These are phyloP conservation scores for Metschnikowia baotianmanensis DNA, from an alignment of 805 yeast species.

Conservation along the genomic window DNA sequence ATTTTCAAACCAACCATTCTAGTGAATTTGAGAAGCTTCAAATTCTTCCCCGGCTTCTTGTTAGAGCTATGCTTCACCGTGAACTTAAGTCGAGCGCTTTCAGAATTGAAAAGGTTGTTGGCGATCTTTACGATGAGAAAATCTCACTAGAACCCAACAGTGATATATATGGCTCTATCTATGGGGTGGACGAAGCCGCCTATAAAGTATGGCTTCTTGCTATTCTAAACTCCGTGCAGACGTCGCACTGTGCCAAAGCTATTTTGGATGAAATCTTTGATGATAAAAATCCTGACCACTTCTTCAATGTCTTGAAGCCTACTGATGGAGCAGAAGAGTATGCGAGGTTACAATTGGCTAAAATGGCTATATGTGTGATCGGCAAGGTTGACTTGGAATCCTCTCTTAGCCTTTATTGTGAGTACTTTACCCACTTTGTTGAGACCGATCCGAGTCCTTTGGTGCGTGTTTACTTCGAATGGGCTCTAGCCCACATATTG, in stretches of 20 bases:
- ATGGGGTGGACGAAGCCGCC: constrained; percentile 59
- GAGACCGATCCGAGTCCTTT: constrained; percentile 73
- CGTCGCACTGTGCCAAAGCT: constrained; percentile 26
- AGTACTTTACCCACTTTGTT: constrained; percentile 34
- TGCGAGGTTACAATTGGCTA: constrained; percentile 55
- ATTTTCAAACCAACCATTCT: constrained; percentile 37
- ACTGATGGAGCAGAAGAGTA: constrained; percentile 72
- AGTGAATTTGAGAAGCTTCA: constrained; percentile 35
- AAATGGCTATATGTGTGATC: constrained; percentile 48
- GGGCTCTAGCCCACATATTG: constrained; percentile 59
- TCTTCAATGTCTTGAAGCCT: constrained; percentile 50
- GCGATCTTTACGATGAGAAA: constrained; percentile 47
- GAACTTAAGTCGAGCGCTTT: constrained; percentile 60
- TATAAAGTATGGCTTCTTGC: constrained; percentile 51
- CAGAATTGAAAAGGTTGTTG: constrained; percentile 57
- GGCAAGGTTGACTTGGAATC: constrained; percentile 28
- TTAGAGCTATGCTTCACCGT: constrained; percentile 42
- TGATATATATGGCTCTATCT: constrained; percentile 44
- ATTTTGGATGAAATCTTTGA: constrained; percentile 38
- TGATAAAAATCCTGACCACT: constrained; percentile 36
- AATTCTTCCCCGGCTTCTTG: constrained; percentile 55
- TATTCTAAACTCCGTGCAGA: constrained; percentile 36
- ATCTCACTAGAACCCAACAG: constrained; percentile 27
- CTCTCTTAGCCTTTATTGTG: constrained; percentile 19
- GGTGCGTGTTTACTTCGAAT: constrained; percentile 73